Evolutionary conservation across 768 basidiomycete species (phyloP), one percentile per base, ranked within the genome.

Genomic region (Galerina sulciceps): DNA sequence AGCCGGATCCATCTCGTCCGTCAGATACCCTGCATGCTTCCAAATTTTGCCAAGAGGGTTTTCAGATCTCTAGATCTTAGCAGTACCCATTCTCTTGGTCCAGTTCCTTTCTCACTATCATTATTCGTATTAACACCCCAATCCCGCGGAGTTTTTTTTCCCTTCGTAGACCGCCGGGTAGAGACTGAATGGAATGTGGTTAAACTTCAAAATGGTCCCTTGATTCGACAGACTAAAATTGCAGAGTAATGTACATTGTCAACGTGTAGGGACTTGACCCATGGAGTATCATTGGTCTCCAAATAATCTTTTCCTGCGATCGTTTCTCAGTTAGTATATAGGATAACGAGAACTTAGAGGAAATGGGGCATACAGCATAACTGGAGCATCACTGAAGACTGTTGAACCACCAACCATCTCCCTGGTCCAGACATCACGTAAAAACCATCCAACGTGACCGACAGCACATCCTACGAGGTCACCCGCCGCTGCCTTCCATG

Each of bases 401-500:
- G 85, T 87, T 59, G 81, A 79, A 0, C 91, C 90, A 13, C 92
- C 93, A 2, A 87, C 72, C 89, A 94, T 91, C 74, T 94, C 92
- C 55, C 92, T 76, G n/a, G 85, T 82, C 92, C 93, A 94, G 0
- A 93, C 93, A 61, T 94, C 92, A 42, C 90, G 77, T 68, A 93
- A 64, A 72, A 93, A 93, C 90, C 90, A 93, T 10, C 88, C 88
- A 17, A 93, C 75, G 68, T 95, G 92, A 1, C 94, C 94, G 0
- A 96, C 94, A 0, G 88, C 88, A 68, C 94, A 93, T 1, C 94
- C 94, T 14, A 91, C 78, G 15, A 96, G 76, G 67, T 94, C 91
- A 4, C 89, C 89, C 0, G 89, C 86, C 0, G 93, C 91, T 18
- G 91, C 93, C 63, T 83, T 85, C 91, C 88, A 93, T 4, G 89